Conservation (phyloP, 148 eudicot species). For the Dianthus caryophyllus region DNA sequence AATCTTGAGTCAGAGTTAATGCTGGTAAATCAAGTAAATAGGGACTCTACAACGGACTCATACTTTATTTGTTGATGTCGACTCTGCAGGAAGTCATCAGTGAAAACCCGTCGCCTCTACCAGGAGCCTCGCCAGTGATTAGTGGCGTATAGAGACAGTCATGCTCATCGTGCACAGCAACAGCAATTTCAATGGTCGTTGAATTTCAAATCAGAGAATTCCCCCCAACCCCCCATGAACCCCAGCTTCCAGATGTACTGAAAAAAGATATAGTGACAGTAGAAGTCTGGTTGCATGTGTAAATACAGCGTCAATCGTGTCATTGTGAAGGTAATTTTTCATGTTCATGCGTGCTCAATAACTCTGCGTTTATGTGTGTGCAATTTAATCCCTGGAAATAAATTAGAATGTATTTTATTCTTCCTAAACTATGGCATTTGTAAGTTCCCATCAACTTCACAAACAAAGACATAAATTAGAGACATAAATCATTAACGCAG, state of each 20-base stretch:
- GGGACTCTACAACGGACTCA: neutral
- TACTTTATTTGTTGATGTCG: neutral
- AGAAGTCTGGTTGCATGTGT: neutral
- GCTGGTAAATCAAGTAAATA: neutral
- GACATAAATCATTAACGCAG: constrained; percentile 20
- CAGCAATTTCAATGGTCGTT: neutral
- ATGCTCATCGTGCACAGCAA: constrained; percentile 15
- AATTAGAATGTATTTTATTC: neutral
- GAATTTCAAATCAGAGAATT: neutral
- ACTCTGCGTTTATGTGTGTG: neutral
- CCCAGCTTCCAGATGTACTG: neutral
- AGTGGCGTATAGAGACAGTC: constrained; percentile 11
- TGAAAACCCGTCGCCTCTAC: constrained; percentile 12
- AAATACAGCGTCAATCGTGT: neutral
- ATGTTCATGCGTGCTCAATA: neutral
- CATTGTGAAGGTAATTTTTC: constrained; percentile 10
- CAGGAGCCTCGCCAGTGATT: neutral
- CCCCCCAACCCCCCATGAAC: neutral
- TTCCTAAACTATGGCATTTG: neutral
- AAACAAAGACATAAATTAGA: no score
- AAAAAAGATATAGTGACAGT: neutral
- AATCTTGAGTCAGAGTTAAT: neutral
- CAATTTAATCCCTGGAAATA: neutral
- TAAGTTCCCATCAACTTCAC: no score
- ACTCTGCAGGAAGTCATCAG: constrained; percentile 29